These are phyloP conservation scores for Endocarpon pusillum DNA, from an alignment of 495 filamentous ascomycete genomes.

Conservation along the genomic window DNA sequence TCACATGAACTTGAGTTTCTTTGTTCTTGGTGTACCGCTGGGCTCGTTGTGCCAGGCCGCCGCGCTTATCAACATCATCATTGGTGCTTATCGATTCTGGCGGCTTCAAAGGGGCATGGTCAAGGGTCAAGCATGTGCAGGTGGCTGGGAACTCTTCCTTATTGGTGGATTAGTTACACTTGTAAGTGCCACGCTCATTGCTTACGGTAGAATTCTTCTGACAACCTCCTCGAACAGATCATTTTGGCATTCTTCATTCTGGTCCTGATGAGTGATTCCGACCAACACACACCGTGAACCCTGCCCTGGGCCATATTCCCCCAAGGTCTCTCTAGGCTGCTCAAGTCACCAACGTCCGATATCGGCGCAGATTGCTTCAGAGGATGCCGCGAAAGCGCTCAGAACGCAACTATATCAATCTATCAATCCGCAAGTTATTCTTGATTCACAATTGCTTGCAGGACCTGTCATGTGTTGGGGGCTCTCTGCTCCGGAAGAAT, in stretches of 20 bases:
- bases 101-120: slow-evolving; percentile 51
- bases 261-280: neutral
- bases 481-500: too few relatives aligned
- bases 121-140: slow-evolving; percentile 43
- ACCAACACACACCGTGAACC: neutral
- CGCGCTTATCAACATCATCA: slow-evolving; percentile 35
- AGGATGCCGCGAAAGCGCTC: too few relatives aligned
- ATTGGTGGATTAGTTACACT: slow-evolving; percentile 31
- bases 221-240: neutral
- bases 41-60: slow-evolving; percentile 37
- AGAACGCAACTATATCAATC: too few relatives aligned
- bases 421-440: too few relatives aligned
- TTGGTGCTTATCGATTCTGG: slow-evolving; percentile 53
- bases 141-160: slow-evolving; percentile 50
- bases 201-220: neutral
- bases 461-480: too few relatives aligned
- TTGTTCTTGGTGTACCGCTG: slow-evolving; percentile 47
- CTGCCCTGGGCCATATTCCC: neutral
- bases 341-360: too few relatives aligned
- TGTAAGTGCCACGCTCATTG: slow-evolving; percentile 22
- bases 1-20: slow-evolving; percentile 33
- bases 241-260: neutral
- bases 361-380: too few relatives aligned
- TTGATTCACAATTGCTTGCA: too few relatives aligned
- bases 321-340: neutral